Evolutionary conservation across 257 asterid species (phyloP), one percentile per base, ranked within the genome.

Genomic region (Capsicum rhomboideum): DNA sequence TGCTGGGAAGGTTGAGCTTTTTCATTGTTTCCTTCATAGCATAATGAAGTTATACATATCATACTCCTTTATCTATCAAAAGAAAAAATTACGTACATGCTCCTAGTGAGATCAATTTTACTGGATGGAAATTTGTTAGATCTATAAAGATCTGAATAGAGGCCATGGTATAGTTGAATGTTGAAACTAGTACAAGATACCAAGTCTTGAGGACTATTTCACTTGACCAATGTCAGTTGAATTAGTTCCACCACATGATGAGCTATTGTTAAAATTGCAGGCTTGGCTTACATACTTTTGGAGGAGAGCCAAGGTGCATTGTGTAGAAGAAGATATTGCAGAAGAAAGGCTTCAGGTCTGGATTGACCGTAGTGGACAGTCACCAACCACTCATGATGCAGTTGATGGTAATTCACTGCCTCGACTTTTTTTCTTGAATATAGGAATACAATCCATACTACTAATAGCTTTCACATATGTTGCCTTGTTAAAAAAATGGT

Each of bases 271-370:
- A 66, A 75, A 50, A 84, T 83, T 82, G 50, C 92, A 97, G 99
- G 96, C 99, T 63, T 97, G 99, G 99, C 98, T 97, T 87, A 90
- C 96, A 64, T 97, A 95, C 90, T 95, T 97, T 88, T 97, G 99
- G 99, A 95, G 98, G 93, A 95, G 99, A 87, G 99, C 99, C 85
- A 92, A 92, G 87, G 94, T 82, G 54, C 98, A 95, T 85, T 87
- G 91, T 52, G 99, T 97, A 67, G 99, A 97, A 90, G 99, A 94
- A 83, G 99, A 97, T 91, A 90, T 95, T 88, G 97, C 99, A 49
- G 99, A 97, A 54, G 99, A 95, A 87, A 92, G 94, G 78, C 98
- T 97, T 86, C 96, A 90, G 55, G 83, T 90, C 54, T 97, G 99
- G 99, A 91, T 93, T 83, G 92, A 95, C 85, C 95, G 95, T 87